Percentiles rank a stretch among this genome's conserved stretches.
phyloP scores from a whole-genome alignment of 106 monocot genomes.

The Hemerocallis citrina region DNA sequence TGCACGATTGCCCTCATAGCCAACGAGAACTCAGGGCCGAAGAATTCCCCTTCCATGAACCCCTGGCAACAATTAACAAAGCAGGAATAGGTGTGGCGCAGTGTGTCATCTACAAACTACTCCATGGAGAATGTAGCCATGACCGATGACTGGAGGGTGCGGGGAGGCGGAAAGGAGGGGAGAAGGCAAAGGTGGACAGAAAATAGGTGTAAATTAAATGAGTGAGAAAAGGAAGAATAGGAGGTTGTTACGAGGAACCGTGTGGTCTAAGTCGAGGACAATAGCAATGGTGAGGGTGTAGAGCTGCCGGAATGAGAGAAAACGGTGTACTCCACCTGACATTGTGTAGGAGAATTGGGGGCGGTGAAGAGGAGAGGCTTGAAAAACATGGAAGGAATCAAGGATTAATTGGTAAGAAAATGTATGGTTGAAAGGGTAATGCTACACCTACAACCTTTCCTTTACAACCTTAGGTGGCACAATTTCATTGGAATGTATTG shows the following conservation, averaged over 20 bases:
- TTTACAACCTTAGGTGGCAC: too few relatives aligned
- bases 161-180: constrained; percentile 7
- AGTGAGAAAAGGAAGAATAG: constrained; percentile 39
- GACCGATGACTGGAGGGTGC: constrained; percentile 38
- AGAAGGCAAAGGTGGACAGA: constrained; percentile 42
- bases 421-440: too few relatives aligned
- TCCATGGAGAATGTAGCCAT: constrained; percentile 43
- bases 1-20: constrained; percentile 18
- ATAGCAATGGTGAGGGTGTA: constrained; percentile 40
- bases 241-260: constrained; percentile 37
- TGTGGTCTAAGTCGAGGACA: constrained; percentile 42
- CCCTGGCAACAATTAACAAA: constrained; percentile 37
- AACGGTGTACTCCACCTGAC: constrained; percentile 19
- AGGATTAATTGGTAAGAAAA: too few relatives aligned
- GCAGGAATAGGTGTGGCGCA: constrained; percentile 53
- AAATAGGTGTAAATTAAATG: constrained; percentile 44
- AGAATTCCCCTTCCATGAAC: constrained; percentile 21
- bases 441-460: too few relatives aligned
- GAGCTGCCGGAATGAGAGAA: constrained; percentile 65
- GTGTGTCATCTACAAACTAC: constrained; percentile 33
- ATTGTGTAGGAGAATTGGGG: too few relatives aligned
- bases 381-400: too few relatives aligned
- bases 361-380: too few relatives aligned
- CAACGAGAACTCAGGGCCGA: constrained; percentile 6
- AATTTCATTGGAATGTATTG: too few relatives aligned